Evolutionary conservation across 768 basidiomycete genomes (phyloP), one percentile per base, ranked within the genome.

Genomic region (Rhodotorula toruloides): DNA sequence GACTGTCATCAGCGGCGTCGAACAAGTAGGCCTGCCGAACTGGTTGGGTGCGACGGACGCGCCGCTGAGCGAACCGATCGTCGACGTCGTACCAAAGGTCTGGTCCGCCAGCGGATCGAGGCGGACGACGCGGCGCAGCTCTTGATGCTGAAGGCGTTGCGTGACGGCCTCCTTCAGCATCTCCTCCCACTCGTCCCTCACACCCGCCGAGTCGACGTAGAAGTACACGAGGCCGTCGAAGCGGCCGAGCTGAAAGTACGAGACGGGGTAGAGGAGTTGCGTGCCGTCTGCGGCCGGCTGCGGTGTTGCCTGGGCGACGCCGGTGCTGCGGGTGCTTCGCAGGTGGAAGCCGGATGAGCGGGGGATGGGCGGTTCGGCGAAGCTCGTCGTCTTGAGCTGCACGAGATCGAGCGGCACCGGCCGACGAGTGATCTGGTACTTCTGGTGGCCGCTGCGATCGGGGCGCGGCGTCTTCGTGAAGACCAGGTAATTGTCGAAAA

Each of bases 401-500:
- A 98, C 81, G 8, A 99, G 81, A 73, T 96, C 92, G 66, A 99
- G 80, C 25, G 94, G 93, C 49, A 98, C 90, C 0, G 94, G 93
- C 90, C 94, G 70, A 27, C 87, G 83, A 75, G 87, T 88, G 68
- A 93, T 88, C 56, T 86, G 82, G 73, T 89, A 92, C 76, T 86
- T 88, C 0, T 82, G 85, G 19, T 85, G 74, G 0, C 86, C 86
- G 50, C 91, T 88, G 73, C 82, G 87, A 65, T 89, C 87, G 72
- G 87, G 88, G 3, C 73, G 52, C 34, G 85, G 55, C 0, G 70
- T 79, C 76, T 93, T 93, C 19, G 90, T 91, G 83, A 91, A 84
- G 40, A 93, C 89, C 77, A 93, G 77, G 73, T 97, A 99, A 74
- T 98, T 91, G 77, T 99, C 96, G 73, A 99, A 96, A 5, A 99